A percentile compares a stretch with the other conserved stretches of the same genome.
Conservation (phyloP, 2,329 filamentous ascomycete genomes). For the Colletotrichum abscissum region DNA sequence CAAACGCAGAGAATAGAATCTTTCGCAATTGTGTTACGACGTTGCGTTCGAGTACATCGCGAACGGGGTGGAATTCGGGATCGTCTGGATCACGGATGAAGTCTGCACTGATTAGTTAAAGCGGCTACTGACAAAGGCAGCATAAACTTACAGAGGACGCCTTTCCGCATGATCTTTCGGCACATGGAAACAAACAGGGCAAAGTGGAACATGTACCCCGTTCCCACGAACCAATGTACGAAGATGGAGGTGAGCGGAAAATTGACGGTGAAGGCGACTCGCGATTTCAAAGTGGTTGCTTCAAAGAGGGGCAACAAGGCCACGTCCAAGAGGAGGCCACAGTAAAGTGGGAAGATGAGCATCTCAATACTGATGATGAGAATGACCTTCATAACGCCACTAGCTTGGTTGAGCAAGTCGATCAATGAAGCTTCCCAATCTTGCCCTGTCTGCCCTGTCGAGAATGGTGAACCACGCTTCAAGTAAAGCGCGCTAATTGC, state of each 20-base stretch:
- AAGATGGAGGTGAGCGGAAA: conserved; percentile 93
- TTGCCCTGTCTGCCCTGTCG: conserved; percentile 64
- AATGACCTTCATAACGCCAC: conserved; percentile 97
- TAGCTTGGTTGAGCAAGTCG: conserved; percentile 89
- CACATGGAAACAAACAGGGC: conserved; percentile 99
- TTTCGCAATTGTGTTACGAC: conserved; percentile 94
- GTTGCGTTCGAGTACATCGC: conserved; percentile 93
- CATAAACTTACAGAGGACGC: conserved; percentile 81
- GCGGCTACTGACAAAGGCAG: not conserved
- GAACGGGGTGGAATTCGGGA: conserved; percentile 96
- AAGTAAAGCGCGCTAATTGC: conserved; percentile 83
- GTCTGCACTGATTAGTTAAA: conserved; percentile 63
- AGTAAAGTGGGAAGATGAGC: conserved; percentile 96
- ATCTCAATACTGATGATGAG: conserved; percentile 99
- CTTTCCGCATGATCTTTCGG: conserved; percentile 94
- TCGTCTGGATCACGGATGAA: conserved; percentile 99
- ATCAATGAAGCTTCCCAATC: conserved; percentile 82
- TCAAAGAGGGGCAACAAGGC: conserved; percentile 92
- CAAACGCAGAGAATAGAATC: conserved; percentile 94
- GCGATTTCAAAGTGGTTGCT: conserved; percentile 79
- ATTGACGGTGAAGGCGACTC: conserved; percentile 80
- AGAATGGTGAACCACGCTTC: conserved; percentile 76
- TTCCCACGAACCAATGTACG: conserved; percentile 98
- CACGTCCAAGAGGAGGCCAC: conserved; percentile 88
- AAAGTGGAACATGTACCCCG: conserved; percentile 99